Conservation (phyloP, 2,329 filamentous ascomycete genomes). For the Colletotrichum falcatum region DNA sequence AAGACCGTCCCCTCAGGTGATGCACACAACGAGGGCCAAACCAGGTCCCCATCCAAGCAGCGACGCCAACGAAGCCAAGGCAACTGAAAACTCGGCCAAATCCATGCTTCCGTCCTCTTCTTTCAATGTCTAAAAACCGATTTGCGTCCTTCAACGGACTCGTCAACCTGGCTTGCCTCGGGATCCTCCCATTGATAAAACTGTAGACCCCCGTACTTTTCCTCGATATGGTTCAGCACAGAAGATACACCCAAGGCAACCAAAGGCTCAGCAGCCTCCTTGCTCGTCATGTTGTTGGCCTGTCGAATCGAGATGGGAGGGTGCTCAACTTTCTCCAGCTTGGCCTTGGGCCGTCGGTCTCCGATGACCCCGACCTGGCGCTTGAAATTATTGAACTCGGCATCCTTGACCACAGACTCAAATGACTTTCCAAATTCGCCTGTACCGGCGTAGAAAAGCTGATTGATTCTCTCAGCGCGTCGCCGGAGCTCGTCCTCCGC, state of each 20-base stretch:
- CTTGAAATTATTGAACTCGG: slow-evolving; percentile 46
- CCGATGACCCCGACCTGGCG: slow-evolving; percentile 53
- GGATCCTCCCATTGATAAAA: slow-evolving; percentile 30
- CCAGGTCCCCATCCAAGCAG: slow-evolving; percentile 40
- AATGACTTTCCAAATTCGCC: slow-evolving; percentile 51
- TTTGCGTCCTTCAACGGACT: slow-evolving; percentile 20
- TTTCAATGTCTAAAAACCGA: slow-evolving; percentile 31
- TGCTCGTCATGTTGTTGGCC: slow-evolving; percentile 52
- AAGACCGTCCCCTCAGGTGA: slow-evolving; percentile 23
- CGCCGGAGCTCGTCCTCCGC: slow-evolving; percentile 44
- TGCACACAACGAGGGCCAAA: slow-evolving; percentile 33
- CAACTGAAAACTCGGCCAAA: background rate
- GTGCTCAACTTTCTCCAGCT: slow-evolving; percentile 44
- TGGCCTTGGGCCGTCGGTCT: slow-evolving; percentile 50
- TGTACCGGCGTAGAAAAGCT: slow-evolving; percentile 55
- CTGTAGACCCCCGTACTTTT: background rate
- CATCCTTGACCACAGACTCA: slow-evolving; percentile 48
- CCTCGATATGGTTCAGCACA: slow-evolving; percentile 43
- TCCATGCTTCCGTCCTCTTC: background rate
- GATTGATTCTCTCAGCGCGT: slow-evolving; percentile 48
- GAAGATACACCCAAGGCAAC: slow-evolving; percentile 56
- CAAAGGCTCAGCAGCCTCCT: slow-evolving; percentile 56
- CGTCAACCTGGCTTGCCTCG: slow-evolving; percentile 19
- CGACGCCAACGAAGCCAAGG: slow-evolving; percentile 32
- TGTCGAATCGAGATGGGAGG: slow-evolving; percentile 51